Base-by-base conservation (phyloP, 2,329 filamentous ascomycete genomes). In the Xylariaceae sp. region DNA sequence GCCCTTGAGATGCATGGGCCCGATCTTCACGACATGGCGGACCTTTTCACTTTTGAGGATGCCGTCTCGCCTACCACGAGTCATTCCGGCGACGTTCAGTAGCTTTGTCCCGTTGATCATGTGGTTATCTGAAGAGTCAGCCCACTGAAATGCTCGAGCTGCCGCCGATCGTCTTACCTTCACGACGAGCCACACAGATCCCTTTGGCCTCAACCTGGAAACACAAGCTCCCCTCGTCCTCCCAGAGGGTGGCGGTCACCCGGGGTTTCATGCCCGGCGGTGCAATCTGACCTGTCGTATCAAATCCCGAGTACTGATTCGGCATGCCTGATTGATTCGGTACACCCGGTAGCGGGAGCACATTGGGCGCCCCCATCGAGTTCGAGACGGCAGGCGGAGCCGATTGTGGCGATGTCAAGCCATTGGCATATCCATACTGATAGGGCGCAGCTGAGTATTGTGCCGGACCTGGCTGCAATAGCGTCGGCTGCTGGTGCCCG, bases 101-200 rank as follows among this genome's bases (percentile, higher is more conserved):
- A 98, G 69, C 61, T 96, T 98, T 1, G 92, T 98, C 13, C 92
- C 92, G 53, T 96, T 98, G 60, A 98, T 95, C 86, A 98, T 95
- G 64, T 94, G 87, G 61, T 54, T 96, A 52, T 95, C 90, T 93
- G 44, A 26, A 31, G 38, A 31, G 37, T 19, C 29, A 38, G n/a
- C n/a, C n/a, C n/a, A n/a, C n/a, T 52, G 1, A 47, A 48, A 40
- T 38, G 32, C 13, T 23, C 22, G 9, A 26, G n/a, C n/a, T 17
- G 8, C 31, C 12, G 6, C 16, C 29, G 29, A n/a, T 32, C 27
- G n/a, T 5, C 27, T 12, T 63, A 92, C 87, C 88, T 75, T 96
- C 90, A 56, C 92, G 75, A 46, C 92, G 77, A 33, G 90, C 90
- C 37, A 96, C 92, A 58, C 92, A 98, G 33, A 98, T 90, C 30